Conservation (phyloP, 1,139 yeast species). For the Kodamaea suecica region DNA sequence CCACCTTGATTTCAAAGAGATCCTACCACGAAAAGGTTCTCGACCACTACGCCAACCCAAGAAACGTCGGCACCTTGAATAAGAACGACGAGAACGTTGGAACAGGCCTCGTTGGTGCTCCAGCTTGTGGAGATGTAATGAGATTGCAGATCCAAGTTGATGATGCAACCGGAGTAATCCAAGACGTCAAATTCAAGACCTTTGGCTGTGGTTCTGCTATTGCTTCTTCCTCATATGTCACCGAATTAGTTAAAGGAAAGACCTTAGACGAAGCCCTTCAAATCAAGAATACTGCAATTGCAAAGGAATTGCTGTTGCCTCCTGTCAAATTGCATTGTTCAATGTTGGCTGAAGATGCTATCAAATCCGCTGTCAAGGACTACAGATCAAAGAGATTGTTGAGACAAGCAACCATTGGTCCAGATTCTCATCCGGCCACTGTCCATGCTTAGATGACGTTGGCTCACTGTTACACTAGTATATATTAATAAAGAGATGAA, state of each 20-base stretch:
- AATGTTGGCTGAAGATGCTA: conserved; percentile 98
- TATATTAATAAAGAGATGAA: neutral
- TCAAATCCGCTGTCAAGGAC: conserved; percentile 94
- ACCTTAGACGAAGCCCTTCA: conserved; percentile 89
- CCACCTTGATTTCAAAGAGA: conserved; percentile 20
- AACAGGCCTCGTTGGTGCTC: conserved; percentile 96
- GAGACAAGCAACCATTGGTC: conserved; percentile 51
- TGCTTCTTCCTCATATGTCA: conserved; percentile 91
- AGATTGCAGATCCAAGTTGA: conserved; percentile 91
- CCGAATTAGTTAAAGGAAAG: conserved; percentile 94
- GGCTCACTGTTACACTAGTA: no score
- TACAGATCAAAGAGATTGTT: conserved; percentile 64
- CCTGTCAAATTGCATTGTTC: conserved; percentile 98
- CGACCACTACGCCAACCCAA: conserved; percentile 94
- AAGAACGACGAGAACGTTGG: conserved; percentile 81
- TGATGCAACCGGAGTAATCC: conserved; percentile 84
- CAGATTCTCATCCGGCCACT: conserved; percentile 41
- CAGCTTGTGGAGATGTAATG: conserved; percentile 99
- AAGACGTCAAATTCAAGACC: conserved; percentile 95
- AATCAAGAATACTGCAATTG: conserved; percentile 88
- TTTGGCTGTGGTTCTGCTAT: conserved; percentile 99
- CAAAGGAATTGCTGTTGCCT: conserved; percentile 88
- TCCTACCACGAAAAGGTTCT: conserved; percentile 69
- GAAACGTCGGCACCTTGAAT: conserved; percentile 92
- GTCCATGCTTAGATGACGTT: conserved; percentile 15